Evolutionary conservation across 371 early-diverging fungal genomes (phyloP), one percentile per base, ranked within the genome.

Genomic region (Phascolomyces articulosus): DNA sequence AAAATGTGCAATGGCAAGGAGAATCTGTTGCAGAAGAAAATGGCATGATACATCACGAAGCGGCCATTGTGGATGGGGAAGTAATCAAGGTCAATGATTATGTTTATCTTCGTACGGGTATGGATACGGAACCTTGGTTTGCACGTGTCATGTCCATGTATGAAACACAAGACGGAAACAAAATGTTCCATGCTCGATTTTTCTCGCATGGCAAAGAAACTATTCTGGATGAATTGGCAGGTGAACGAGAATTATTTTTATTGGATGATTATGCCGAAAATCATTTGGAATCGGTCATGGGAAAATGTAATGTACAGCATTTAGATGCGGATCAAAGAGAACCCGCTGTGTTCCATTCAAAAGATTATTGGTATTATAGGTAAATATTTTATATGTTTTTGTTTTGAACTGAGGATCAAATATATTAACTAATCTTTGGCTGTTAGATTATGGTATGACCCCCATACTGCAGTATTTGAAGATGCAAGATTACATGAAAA

Each of bases 191-290:
- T 53, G 79, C 79, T 0, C 74, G 79, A 23, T 60, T 73, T 60
- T 70, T 85, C 55, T 68, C 74, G 11, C 83, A 76, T 44, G 86
- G 85, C 4, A 68, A 68, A 40, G 78, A 84, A 40, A 85, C 87
- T 2, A 20, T 86, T 18, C 63, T 85, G 21, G 63, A 70, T 26
- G 85, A 86, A 55, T 69, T 85, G 6, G 79, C 87, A 2, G 65
- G 72, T 2, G 65, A 74, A 16, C 67, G 78, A 51, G 88, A 86
- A 66, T 58, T 85, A 34, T 80, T 82, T 56, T 55, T 85, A 20
- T 54, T 80, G 4, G 85, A 86, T 40, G 59, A 68, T 20, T 86
- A 85, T 59, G 62, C 62, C n/a, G 73, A 77, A n/a, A 75, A 71
- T 48, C 34, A 48, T 28, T 54, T 85, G 21, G 55, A 60, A 3